Base-by-base conservation (phyloP, 306 rosid genomes). In the Sesbania bispinosa region DNA sequence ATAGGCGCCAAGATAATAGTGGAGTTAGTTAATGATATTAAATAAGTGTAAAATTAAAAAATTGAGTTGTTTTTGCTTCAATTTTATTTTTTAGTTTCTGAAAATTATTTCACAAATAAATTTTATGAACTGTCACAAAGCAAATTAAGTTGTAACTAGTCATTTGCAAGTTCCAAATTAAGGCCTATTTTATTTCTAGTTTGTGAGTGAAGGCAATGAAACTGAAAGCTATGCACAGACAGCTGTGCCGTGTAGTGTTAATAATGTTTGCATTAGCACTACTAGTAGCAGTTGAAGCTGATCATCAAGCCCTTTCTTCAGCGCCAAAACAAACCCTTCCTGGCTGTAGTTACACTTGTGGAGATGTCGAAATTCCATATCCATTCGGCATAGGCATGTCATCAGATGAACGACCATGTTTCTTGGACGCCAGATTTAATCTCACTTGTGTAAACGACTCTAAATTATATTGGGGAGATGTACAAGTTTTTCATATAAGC, bases 311-410 rank as follows among this genome's bases (percentile, higher is more conserved):
- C 30, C 20, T 76, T 1, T 7, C 43, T 18, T n/a, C 14, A 57
- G 15, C 80, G n/a, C n/a, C n/a, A n/a, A n/a, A n/a, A n/a, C n/a
- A n/a, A n/a, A n/a, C n/a, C 35, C 21, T 76, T 0, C 45, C 54
- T 8, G 75, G 75, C 2, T 76, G 80, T 52, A 41, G 1, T 14
- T 7, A 16, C 53, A 58, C 19, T 2, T 76, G 76, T 23, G 76
- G 80, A 26, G 6, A 47, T 41, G 24, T 68, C 27, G 2, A 23
- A 8, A 11, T 76, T 47, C 76, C 76, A 36, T 67, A 15, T 48
- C 80, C 75, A 47, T 76, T 76, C 58, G 80, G 80, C 1, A 36
- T 68, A 10, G 66, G 68, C 0, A 18, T 0, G 0, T 61, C 65
- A 51, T 67, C 67, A 53, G 10, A 13, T 16, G 13, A 33, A 60